Conservation (phyloP, 2,329 filamentous ascomycete genomes). For the Ascochyta fabae region DNA sequence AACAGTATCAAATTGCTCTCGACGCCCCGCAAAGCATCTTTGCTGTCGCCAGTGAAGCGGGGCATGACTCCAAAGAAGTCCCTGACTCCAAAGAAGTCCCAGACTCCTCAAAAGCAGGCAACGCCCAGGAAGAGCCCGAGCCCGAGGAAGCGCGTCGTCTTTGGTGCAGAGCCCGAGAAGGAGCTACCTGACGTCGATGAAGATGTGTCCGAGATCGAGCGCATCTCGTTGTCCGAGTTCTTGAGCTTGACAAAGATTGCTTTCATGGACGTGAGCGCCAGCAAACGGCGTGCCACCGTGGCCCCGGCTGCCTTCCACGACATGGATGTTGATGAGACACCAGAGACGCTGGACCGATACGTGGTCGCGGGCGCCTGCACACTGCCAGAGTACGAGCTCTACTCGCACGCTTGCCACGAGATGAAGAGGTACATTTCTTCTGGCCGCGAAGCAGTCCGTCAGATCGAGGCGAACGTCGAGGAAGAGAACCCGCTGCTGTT, state of each 20-base stretch:
- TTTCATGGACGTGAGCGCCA: constrained; percentile 98
- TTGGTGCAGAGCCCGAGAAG: constrained; percentile 35
- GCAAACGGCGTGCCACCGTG: constrained; percentile 86
- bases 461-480: constrained; percentile 87
- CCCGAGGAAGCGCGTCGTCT: constrained; percentile 44
- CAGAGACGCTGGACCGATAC: constrained; percentile 72
- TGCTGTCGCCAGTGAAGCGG: constrained; percentile 52
- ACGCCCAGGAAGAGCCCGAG: constrained; percentile 48
- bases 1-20: constrained; percentile 57
- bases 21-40: constrained; percentile 56
- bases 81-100: constrained; percentile 45
- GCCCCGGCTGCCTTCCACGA: constrained; percentile 46
- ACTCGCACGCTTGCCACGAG: constrained; percentile 94
- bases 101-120: constrained; percentile 47
- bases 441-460: constrained; percentile 84
- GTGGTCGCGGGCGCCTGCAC: constrained; percentile 91
- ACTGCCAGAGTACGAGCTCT: constrained; percentile 90
- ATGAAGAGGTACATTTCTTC: constrained; percentile 97
- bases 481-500: constrained; percentile 92
- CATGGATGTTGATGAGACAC: constrained; percentile 51
- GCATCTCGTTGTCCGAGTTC: constrained; percentile 88
- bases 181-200: constrained; percentile 22
- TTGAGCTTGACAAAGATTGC: constrained; percentile 94
- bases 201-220: constrained; percentile 56
- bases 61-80: constrained; percentile 46